A percentile compares a stretch with the other conserved stretches of the same genome.
These are phyloP conservation scores for Jackrogersella multiformis DNA, from an alignment of 495 filamentous ascomycete genomes.

Conservation along the genomic window DNA sequence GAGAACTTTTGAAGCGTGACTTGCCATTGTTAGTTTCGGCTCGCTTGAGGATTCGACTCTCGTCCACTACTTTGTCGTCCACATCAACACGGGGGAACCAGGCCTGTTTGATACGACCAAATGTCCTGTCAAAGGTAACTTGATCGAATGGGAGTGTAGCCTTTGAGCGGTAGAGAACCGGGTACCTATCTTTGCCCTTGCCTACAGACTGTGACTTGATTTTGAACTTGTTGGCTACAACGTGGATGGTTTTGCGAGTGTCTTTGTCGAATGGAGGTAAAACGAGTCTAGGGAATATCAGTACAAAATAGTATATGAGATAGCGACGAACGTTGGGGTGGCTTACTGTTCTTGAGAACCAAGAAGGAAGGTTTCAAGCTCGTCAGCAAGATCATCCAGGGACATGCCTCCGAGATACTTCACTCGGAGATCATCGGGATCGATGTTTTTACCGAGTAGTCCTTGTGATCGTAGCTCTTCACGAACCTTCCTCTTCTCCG, in stretches of 20 bases:
- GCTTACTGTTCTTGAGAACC: constrained; percentile 70
- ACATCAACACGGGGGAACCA: constrained; percentile 59
- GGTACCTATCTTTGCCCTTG: constrained; percentile 74
- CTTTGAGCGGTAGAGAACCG: constrained; percentile 78
- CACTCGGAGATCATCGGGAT: constrained; percentile 70
- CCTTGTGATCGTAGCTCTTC: constrained; percentile 82
- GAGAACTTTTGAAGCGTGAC: constrained; percentile 49
- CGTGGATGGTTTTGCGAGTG: constrained; percentile 78
- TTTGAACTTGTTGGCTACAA: constrained; percentile 72
- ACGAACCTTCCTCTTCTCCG: constrained; percentile 76
- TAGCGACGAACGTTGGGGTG: neutral
- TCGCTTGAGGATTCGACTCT: constrained; percentile 33
- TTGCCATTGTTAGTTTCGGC: constrained; percentile 31
- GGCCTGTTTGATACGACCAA: constrained; percentile 53
- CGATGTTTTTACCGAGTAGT: constrained; percentile 72
- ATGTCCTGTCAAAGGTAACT: constrained; percentile 52
- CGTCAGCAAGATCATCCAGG: constrained; percentile 72
- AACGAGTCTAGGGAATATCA: constrained; percentile 64
- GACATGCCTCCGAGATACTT: constrained; percentile 80
- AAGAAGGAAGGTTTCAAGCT: constrained; percentile 76
- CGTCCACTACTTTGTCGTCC: constrained; percentile 49
- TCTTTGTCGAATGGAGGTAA: constrained; percentile 86
- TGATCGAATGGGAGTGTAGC: constrained; percentile 65
- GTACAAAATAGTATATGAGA: constrained; percentile 2
- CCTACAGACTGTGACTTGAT: constrained; percentile 88